Evolutionary conservation across 1,284 basidiomycete genomes (phyloP).

Genomic region (Coniferiporia sulphurascens): DNA sequence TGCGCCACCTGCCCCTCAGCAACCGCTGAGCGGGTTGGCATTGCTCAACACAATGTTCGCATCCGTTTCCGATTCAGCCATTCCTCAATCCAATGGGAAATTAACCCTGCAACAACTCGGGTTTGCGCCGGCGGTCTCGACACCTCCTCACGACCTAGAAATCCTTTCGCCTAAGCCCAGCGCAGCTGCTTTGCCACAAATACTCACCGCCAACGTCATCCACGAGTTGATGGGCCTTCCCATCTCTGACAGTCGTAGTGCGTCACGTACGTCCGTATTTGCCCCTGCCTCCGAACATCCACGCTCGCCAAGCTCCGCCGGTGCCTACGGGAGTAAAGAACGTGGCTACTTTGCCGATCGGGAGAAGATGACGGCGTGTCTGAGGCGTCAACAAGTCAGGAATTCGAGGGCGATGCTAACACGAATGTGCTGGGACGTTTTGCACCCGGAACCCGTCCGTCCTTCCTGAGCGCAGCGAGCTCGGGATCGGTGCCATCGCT

Average conservation of each 20-base stretch:
- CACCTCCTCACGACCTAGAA: slow-evolving; percentile 13
- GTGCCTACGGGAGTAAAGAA: slow-evolving; percentile 11
- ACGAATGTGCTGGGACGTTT: slow-evolving; percentile 3
- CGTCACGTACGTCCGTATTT: slow-evolving; percentile 14
- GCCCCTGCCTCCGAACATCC: slow-evolving; percentile 7
- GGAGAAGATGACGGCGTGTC: slow-evolving; percentile 16
- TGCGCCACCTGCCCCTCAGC: slow-evolving; percentile 9
- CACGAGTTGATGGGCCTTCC: slow-evolving; percentile 18
- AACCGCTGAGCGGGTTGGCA: slow-evolving; percentile 19
- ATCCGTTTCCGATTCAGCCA: slow-evolving; percentile 17
- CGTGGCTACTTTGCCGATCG: slow-evolving; percentile 16
- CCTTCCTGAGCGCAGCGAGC: slow-evolving; percentile 7
- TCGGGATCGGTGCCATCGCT: neutral
- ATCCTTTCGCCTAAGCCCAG: slow-evolving; percentile 18
- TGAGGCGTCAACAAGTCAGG: slow-evolving; percentile 10
- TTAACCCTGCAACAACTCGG: slow-evolving; percentile 6
- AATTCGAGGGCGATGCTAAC: neutral
- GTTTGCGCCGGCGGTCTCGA: slow-evolving; percentile 3
- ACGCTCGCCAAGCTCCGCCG: slow-evolving; percentile 11
- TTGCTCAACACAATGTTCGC: slow-evolving; percentile 26
- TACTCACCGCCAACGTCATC: slow-evolving; percentile 17
- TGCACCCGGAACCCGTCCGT: neutral
- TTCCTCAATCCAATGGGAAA: neutral
- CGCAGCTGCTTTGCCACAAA: slow-evolving; percentile 15
- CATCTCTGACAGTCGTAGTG: slow-evolving; percentile 8